Evolutionary conservation across 1,284 basidiomycete genomes (phyloP).

Genomic region (Sanghuangporus baumii): DNA sequence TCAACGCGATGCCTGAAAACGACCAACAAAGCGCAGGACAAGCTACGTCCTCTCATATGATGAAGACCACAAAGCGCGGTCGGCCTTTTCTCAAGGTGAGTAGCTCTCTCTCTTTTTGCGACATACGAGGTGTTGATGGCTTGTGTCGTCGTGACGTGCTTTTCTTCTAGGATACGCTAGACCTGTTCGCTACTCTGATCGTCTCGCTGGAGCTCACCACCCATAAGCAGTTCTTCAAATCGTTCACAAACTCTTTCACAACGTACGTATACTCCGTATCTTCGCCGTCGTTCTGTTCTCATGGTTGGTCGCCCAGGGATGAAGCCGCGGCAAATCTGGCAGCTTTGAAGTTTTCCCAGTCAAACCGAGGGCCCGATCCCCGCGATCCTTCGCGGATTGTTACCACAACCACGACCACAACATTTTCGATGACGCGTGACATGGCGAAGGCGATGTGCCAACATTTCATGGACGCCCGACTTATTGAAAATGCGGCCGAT

Average conservation of each 20-base stretch:
- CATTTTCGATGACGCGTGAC: conserved; percentile 98
- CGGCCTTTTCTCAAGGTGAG: conserved; percentile 87
- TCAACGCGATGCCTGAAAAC: conserved; percentile 30
- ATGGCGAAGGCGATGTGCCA: conserved; percentile 99
- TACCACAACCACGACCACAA: conserved; percentile 98
- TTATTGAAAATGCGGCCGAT: conserved; percentile 96
- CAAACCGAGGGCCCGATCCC: conserved; percentile 95
- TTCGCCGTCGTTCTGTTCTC: conserved; percentile 15
- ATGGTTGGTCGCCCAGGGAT: conserved; percentile 53
- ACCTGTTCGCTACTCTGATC: conserved; percentile 95
- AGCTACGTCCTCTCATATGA: conserved; percentile 80
- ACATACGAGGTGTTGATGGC: conserved; percentile 9
- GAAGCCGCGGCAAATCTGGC: conserved; percentile 93
- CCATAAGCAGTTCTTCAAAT: conserved; percentile 95
- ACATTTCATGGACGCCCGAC: conserved; percentile 97
- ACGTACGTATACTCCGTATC: conserved; percentile 57
- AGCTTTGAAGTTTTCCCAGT: conserved; percentile 98
- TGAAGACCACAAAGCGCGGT: conserved; percentile 94
- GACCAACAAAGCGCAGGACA: conserved; percentile 30
- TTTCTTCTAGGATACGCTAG: conserved; percentile 81
- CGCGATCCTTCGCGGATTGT: conserved; percentile 95
- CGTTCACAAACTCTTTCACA: conserved; percentile 92
- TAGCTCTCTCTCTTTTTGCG: conserved; percentile 9
- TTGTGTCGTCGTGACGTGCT: conserved; percentile 17
- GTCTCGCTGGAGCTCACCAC: conserved; percentile 87